phyloP scores from a whole-genome alignment of 2,329 filamentous ascomycete genomes.

The Fusarium mangiferae region DNA sequence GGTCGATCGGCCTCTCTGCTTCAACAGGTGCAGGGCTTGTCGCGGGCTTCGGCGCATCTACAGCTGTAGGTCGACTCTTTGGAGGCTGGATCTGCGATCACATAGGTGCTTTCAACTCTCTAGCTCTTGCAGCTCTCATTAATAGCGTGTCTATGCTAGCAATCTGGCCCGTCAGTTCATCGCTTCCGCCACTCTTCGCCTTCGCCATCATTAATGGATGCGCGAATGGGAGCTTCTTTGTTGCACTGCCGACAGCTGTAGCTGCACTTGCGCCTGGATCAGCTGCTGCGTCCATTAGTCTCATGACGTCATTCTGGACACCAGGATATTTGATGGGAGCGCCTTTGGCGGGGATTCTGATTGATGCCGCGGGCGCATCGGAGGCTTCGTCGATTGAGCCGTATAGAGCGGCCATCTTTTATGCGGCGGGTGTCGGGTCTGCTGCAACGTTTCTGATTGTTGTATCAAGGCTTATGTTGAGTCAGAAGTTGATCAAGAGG shows the following conservation, averaged over 20 bases:
- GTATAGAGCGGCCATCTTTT: constrained; percentile 6
- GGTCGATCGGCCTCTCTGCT: not conserved
- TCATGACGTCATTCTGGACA: constrained; percentile 6
- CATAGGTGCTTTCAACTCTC: constrained; percentile 1
- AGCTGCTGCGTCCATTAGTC: not conserved
- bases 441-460: not conserved
- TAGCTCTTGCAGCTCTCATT: not conserved
- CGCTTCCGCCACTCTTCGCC: not conserved
- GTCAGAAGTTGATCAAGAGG: not conserved
- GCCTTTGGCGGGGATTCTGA: not conserved
- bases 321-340: not conserved
- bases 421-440: not conserved
- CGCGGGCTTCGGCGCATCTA: not conserved
- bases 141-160: not conserved
- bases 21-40: not conserved
- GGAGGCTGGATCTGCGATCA: constrained; percentile 1
- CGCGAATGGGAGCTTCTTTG: constrained; percentile 6
- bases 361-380: not conserved
- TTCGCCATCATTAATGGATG: constrained; percentile 5
- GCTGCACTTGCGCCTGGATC: not conserved
- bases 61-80: not conserved
- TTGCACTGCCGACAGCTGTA: constrained; percentile 16
- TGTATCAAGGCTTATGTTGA: not conserved
- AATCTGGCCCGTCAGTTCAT: not conserved
- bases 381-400: not conserved